Percentiles rank a stretch among this genome's conserved stretches.
phyloP scores from a whole-genome alignment of 495 filamentous ascomycete species.

The Aspergillus egyptiacus region DNA sequence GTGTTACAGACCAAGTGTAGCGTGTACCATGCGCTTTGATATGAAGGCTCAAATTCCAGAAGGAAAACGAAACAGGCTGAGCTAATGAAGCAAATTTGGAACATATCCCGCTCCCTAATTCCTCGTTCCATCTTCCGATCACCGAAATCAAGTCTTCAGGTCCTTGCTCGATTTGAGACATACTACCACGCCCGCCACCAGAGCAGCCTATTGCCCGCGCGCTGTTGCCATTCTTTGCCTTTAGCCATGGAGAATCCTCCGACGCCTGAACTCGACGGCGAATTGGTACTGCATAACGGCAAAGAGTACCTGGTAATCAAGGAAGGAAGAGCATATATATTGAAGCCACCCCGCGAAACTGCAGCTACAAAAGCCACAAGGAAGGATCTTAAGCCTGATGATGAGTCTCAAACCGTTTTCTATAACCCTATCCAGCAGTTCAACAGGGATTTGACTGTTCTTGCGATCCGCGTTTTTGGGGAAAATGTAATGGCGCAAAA shows the following conservation, averaged over 20 bases:
- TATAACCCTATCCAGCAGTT: conserved; percentile 99
- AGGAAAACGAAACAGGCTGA: too few species aligned
- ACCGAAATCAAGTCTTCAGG: not conserved
- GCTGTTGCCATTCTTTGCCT: not conserved
- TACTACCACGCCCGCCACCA: not conserved
- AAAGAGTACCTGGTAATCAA: conserved; percentile 56
- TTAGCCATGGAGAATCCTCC: not conserved
- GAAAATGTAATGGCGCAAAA: conserved; percentile 53
- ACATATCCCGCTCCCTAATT: not conserved
- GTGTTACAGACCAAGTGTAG: not conserved
- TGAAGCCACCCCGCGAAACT: conserved; percentile 49
- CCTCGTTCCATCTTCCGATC: not conserved
- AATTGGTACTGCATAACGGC: conserved; percentile 36
- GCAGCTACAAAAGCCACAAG: conserved; percentile 39
- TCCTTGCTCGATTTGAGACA: not conserved
- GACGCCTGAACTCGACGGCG: not conserved
- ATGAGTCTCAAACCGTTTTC: conserved; percentile 73
- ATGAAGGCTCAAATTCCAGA: too few species aligned
- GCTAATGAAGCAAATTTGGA: conserved; percentile 8
- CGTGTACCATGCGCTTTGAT: too few species aligned
- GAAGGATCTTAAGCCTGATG: conserved; percentile 40
- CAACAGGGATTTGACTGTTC: conserved; percentile 89
- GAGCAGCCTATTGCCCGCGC: not conserved
- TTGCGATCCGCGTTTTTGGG: conserved; percentile 80
- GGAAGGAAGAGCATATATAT: conserved; percentile 63